These are phyloP conservation scores for Stephanocyclus meneghinianus DNA, from an alignment of 352 stramenopile species.

Conservation along the genomic window DNA sequence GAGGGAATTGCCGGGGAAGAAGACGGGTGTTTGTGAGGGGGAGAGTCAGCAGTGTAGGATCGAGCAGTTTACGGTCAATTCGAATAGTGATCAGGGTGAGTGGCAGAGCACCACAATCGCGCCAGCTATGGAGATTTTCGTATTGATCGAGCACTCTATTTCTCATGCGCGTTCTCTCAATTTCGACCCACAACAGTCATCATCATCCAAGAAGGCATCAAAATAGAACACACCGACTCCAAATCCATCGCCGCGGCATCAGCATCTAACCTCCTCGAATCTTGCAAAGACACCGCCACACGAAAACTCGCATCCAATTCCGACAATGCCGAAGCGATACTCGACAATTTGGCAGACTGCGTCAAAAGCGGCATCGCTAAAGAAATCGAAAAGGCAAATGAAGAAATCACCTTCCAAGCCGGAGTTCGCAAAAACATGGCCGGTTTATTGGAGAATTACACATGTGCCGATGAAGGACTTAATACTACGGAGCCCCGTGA, in stretches of 20 bases:
- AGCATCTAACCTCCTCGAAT: constrained; percentile 16
- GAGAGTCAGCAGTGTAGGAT: constrained; percentile 20
- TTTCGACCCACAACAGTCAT: constrained; percentile 18
- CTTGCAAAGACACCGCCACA: constrained; percentile 25
- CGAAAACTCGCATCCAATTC: neutral
- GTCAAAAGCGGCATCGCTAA: constrained; percentile 53
- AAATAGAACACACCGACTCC: constrained; percentile 47
- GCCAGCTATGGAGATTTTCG: neutral
- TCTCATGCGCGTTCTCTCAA: neutral
- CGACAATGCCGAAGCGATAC: constrained; percentile 17
- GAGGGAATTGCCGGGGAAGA: constrained; percentile 18
- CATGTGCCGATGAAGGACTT: constrained; percentile 65
- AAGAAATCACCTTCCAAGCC: constrained; percentile 67
- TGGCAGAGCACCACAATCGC: neutral
- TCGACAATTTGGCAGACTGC: constrained; percentile 53
- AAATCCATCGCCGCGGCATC: constrained; percentile 27
- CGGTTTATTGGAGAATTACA: constrained; percentile 73
- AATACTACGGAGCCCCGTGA: constrained; percentile 53
- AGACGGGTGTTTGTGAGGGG: constrained; percentile 21
- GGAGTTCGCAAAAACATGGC: constrained; percentile 58
- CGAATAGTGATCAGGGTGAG: constrained; percentile 25
- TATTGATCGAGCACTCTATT: neutral
- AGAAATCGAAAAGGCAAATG: constrained; percentile 62
- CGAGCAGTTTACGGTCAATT: constrained; percentile 32
- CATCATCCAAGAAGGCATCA: constrained; percentile 49